Evolutionary conservation across 225 moss, liverwort and hornwort genomes (phyloP), one percentile per base, ranked within the genome.

Genomic region (Sphagnum contortum): DNA sequence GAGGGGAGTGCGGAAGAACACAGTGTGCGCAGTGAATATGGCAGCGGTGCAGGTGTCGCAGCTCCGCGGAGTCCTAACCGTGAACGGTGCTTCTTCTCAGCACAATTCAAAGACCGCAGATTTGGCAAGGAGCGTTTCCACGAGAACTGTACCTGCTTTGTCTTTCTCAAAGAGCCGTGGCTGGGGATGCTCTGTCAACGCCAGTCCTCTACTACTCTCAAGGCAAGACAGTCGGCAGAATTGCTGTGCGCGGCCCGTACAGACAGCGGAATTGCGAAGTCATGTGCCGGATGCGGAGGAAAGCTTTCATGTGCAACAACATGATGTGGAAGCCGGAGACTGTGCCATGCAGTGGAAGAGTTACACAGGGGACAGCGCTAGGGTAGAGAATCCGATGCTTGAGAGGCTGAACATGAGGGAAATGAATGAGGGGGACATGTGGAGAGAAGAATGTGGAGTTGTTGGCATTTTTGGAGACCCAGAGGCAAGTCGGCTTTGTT

Each of bases 391-490:
- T 68, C 86, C 89, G n/a, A 89, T 91, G 88, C 75, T 69, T n/a
- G 70, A 74, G 44, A 74, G 86, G 83, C 59, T 76, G 47, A 73
- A 69, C 47, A 29, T 29, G 29, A 76, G 66, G 64, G 68, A 78
- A 2, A 67, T 60, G 6, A 78, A 64, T 7, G 87, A 74, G 3
- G 83, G 75, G 4, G 96, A 91, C 69, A 75, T 71, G 55, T 74
- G 88, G 75, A 74, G 89, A 65, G 96, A 98, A 70, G 96, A 98
- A 69, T 98, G 96, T 62, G 96, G 96, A 5, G 96, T 98, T 48
- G 96, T 92, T 47, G 96, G 90, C 9, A 90, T 98, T 48, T 90
- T 88, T 5, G 96, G 96, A 8, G 92, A 92, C 54, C 62, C 83
- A 2, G 96, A 98, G 81, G 90, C 96, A 0, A 82, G 90, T 65